Evolutionary conservation across 1,139 yeast species (phyloP).

Genomic region (Saccharomycopsis hybrid): DNA sequence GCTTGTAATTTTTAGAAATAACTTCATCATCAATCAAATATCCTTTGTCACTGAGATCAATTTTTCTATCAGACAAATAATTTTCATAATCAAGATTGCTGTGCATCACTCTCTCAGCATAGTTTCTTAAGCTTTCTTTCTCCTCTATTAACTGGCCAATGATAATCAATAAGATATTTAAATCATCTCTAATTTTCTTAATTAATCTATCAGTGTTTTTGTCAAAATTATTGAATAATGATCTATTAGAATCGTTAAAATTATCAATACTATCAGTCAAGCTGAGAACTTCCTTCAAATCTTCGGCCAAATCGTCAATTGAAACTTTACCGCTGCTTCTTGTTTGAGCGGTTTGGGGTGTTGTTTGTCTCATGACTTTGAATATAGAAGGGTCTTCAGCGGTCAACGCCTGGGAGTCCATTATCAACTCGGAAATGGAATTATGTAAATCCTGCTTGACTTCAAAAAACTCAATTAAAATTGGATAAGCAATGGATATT

Average conservation of each 20-base stretch:
- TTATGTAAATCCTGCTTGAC: slow-evolving; percentile 71
- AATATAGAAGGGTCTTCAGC: slow-evolving; percentile 70
- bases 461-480: slow-evolving; percentile 68
- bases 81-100: slow-evolving; percentile 24
- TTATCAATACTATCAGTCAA: slow-evolving; percentile 23
- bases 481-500: slow-evolving; percentile 46
- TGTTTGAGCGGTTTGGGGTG: slow-evolving; percentile 7
- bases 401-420: slow-evolving; percentile 67
- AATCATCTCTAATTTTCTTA: slow-evolving; percentile 39
- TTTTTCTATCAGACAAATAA: slow-evolving; percentile 7
- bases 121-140: slow-evolving; percentile 60
- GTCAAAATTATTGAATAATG: slow-evolving; percentile 40
- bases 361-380: slow-evolving; percentile 48
- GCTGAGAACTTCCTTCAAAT: slow-evolving; percentile 40
- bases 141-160: slow-evolving; percentile 61
- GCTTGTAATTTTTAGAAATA: not conserved
- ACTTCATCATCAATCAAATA: slow-evolving; percentile 14
- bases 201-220: slow-evolving; percentile 41
- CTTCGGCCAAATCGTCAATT: slow-evolving; percentile 46
- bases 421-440: slow-evolving; percentile 49
- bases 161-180: slow-evolving; percentile 38
- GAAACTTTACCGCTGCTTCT: slow-evolving; percentile 31
- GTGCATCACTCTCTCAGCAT: slow-evolving; percentile 73
- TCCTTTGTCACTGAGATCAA: slow-evolving; percentile 18
- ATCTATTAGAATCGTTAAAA: not conserved